Evolutionary conservation across 495 filamentous ascomycete genomes (phyloP), one percentile per base, ranked within the genome.

Genomic region (Lasiosphaeria ovina): DNA sequence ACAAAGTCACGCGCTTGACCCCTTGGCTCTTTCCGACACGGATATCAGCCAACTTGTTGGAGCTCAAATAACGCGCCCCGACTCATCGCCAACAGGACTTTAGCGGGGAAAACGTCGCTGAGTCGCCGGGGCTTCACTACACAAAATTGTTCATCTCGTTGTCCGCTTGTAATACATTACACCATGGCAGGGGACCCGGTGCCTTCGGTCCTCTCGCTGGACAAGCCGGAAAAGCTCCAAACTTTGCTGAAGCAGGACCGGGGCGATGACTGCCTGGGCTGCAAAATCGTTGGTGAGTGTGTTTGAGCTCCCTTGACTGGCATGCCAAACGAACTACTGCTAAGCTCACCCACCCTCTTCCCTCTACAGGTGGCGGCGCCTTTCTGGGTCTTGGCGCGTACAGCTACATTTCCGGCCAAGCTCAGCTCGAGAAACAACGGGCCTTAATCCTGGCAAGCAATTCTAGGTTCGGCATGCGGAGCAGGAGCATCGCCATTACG

Each of bases 361-460:
- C n/a, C n/a, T n/a, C n/a, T n/a, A n/a, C 58, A 67, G 93, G 93
- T 17, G 86, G 87, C 55, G 83, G 86, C 36, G 92, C 89, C 14
- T 96, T 97, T 63, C 78, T 94, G 49, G 93, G 92, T n/a, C 86
- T 97, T 51, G 93, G 90, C 12, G 84, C 83, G 6, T 98, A 96
- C 78, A 92, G 85, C 69, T 96, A 93, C 74, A 78, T 85, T 59
- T 91, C 89, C 8, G 93, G 93, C 38, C 88, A 87, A 65, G 72
- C 74, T 44, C 90, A 95, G 69, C 83, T 98, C 17, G 81, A 82
- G 51, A 77, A 83, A 64, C 88, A 91, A 68, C 79, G 86, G 67
- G 79, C 83, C 35, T 77, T 79, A 40, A 95, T 96, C 58, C 73
- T 89, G 60, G 78, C 83, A 62, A 87, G 86, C 69, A 81, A 85